Percentiles rank a stretch among this genome's conserved stretches.
Conservation (phyloP, 2,329 filamentous ascomycete species). For the Beauveria australis region DNA sequence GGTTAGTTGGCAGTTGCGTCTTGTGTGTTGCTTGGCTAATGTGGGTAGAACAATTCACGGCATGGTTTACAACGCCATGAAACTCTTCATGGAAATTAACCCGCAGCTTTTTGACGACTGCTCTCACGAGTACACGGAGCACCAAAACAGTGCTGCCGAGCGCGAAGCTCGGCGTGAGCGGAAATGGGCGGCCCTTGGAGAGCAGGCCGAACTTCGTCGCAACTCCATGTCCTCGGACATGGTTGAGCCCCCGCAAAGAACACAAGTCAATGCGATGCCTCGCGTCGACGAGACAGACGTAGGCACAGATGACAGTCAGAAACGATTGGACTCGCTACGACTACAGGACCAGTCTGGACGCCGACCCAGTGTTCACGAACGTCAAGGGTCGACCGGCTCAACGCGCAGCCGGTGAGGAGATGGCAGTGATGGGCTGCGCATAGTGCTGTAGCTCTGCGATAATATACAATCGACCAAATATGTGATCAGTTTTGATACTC, state of each 20-base stretch:
- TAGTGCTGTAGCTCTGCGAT: neutral
- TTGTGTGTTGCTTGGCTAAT: slow-evolving; percentile 24
- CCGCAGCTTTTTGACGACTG: slow-evolving; percentile 97
- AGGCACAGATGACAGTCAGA: slow-evolving; percentile 73
- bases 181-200: slow-evolving; percentile 80
- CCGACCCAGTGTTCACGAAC: slow-evolving; percentile 47
- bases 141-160: slow-evolving; percentile 84
- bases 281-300: slow-evolving; percentile 70
- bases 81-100: slow-evolving; percentile 99
- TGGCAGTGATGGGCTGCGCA: neutral
- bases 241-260: slow-evolving; percentile 25
- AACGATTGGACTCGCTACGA: slow-evolving; percentile 81
- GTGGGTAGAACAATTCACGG: slow-evolving; percentile 81
- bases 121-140: slow-evolving; percentile 94
- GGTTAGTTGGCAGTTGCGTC: slow-evolving; percentile 46
- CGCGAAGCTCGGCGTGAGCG: slow-evolving; percentile 73
- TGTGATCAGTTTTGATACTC: neutral
- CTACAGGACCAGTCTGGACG: slow-evolving; percentile 70
- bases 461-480: neutral
- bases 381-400: slow-evolving; percentile 51
- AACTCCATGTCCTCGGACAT: slow-evolving; percentile 24
- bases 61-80: slow-evolving; percentile 99
- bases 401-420: slow-evolving; percentile 37
- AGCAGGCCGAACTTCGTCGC: slow-evolving; percentile 68
- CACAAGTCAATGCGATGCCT: slow-evolving; percentile 35